A percentile compares a stretch with the other conserved stretches of the same genome.
phyloP scores from a whole-genome alignment of 164 flowering plant species.

The Santalum album region DNA sequence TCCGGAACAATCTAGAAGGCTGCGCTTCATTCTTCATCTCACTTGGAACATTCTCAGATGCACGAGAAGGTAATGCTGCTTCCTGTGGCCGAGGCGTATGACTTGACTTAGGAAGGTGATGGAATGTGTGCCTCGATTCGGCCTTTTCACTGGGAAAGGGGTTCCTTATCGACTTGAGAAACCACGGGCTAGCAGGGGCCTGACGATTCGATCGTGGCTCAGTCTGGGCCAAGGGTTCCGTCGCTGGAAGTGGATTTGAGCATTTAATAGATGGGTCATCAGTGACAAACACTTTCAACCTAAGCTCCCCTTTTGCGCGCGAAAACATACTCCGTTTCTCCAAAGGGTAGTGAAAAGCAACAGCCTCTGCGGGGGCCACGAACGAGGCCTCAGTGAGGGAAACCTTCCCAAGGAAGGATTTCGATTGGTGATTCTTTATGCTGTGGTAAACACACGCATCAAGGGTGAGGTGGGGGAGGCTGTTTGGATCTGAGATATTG shows the following conservation, averaged over 20 bases:
- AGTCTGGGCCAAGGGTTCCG: conserved; percentile 13
- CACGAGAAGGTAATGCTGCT: too few relatives aligned
- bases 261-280: conserved; percentile 35
- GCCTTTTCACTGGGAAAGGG: conserved; percentile 10
- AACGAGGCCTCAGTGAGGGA: conserved; percentile 53
- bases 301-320: conserved; percentile 65
- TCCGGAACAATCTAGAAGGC: conserved; percentile 15
- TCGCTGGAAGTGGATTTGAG: conserved; percentile 31
- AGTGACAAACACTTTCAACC: conserved; percentile 50
- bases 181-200: conserved; percentile 6
- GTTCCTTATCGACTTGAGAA: conserved; percentile 1
- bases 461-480: conserved; percentile 43
- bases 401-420: conserved; percentile 53
- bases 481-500: conserved; percentile 42
- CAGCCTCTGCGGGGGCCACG: conserved; percentile 54
- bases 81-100: too few relatives aligned
- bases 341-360: conserved; percentile 52
- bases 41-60: conserved; percentile 11
- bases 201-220: conserved; percentile 4
- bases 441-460: conserved; percentile 53
- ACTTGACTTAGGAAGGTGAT: conserved; percentile 32
- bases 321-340: conserved; percentile 58
- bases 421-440: conserved; percentile 21
- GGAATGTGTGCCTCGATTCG: conserved; percentile 29
- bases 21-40: conserved; percentile 24